Percentiles rank a stretch among this genome's conserved stretches.
Evolutionary conservation across 2,329 filamentous ascomycete species (phyloP).

Genomic region (Aspergillus ruber): DNA sequence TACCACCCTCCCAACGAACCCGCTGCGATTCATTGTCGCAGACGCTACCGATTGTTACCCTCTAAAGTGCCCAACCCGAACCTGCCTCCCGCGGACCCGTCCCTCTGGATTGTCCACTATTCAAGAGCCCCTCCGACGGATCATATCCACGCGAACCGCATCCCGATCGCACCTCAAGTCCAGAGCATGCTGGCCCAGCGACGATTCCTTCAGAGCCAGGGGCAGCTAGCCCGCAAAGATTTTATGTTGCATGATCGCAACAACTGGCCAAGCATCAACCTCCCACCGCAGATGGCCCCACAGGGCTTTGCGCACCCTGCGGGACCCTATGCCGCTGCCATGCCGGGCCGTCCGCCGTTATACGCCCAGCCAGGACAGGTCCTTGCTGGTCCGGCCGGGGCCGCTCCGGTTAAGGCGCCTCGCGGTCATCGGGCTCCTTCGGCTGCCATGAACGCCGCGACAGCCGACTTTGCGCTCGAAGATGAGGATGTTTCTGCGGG

Average conservation of each 20-base stretch:
- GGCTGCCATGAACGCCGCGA: conserved; percentile 27
- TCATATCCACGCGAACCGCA: conserved; percentile 59
- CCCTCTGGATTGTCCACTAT: conserved; percentile 89
- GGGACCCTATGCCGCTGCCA: conserved; percentile 36
- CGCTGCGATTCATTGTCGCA: conserved; percentile 68
- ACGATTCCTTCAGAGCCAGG: conserved; percentile 61
- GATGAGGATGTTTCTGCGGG: conserved; percentile 84
- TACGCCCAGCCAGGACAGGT: conserved; percentile 26
- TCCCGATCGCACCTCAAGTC: conserved; percentile 41
- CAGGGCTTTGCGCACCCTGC: conserved; percentile 48
- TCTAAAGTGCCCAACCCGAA: conserved; percentile 63
- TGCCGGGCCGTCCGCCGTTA: conserved; percentile 31
- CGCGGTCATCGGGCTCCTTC: conserved; percentile 41
- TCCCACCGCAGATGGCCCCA: conserved; percentile 50
- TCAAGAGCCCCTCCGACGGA: conserved; percentile 68
- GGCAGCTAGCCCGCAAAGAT: conserved; percentile 79
- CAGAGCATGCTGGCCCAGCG: conserved; percentile 42
- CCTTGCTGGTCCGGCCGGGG: conserved; percentile 18
- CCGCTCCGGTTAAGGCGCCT: conserved; percentile 27
- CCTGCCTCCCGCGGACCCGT: conserved; percentile 66
- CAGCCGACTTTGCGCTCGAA: conserved; percentile 54
- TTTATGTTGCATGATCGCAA: conserved; percentile 87
- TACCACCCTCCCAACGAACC: conserved; percentile 68
- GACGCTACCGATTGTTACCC: conserved; percentile 78
- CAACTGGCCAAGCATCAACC: conserved; percentile 81